Evolutionary conservation across 805 yeast species (phyloP), one percentile per base, ranked within the genome.

Genomic region (Debaryomyces maramus): DNA sequence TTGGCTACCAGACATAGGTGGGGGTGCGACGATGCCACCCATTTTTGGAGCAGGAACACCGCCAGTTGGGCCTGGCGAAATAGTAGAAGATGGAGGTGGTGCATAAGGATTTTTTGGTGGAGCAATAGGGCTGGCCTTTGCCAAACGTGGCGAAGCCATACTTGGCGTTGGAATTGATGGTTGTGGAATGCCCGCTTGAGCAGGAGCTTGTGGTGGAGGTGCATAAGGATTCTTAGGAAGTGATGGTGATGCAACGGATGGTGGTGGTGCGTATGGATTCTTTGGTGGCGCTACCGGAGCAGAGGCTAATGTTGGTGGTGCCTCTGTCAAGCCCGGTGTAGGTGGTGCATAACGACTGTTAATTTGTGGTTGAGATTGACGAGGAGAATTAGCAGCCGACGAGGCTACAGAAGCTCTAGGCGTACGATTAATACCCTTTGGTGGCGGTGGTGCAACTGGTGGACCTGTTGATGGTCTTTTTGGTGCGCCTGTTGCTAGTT

Each of bases 271-370:
- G 41, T 52, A 55, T 14, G 60, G 58, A 43, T 52, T 56, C 41
- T 54, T 67, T 21, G 75, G 68, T 1, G 70, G 60, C 16, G 62
- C 60, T 5, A 65, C 56, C 30, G 61, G 34, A 8, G 42, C 29
- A 7, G 39, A 24, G 16, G 36, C 26, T 20, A 23, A 47, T 10
- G 67, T 60, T 2, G 67, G 55, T 17, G 62, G 60, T 3, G 65
- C 56, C 32, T 56, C 21, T 13, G 43, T 49, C 11, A 32, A 39
- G 13, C 23, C 41, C 14, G 59, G 61, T 34, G 55, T 60, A 10
- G 51, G 32, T 16, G 65, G 70, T 7, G 68, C 70, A 49, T 70
- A 70, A 40, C 67, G 64, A 35, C 29, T 56, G 40, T 48, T 56
- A 20, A 56, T 45, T 28, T 53, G 58, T 16, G 58, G 53, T 2